Evolutionary conservation across 805 yeast genomes (phyloP).

Genomic region (Candida silvicultrix): DNA sequence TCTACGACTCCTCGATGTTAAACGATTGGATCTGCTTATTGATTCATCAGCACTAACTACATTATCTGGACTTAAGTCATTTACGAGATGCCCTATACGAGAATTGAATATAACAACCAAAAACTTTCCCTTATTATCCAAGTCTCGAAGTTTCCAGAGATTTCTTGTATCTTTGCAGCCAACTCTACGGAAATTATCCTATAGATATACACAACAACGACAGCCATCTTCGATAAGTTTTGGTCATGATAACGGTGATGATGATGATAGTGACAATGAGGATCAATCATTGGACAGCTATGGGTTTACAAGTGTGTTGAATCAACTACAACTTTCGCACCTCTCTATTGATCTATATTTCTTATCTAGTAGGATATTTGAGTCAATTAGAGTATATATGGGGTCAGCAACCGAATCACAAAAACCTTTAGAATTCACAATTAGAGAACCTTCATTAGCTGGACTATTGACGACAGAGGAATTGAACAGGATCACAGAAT

Average conservation of each 20-base stretch:
- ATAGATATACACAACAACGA: not conserved
- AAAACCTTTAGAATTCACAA: slow-evolving; percentile 2
- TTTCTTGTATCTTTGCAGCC: not conserved
- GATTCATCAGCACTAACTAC: not conserved
- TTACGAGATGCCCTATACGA: slow-evolving; percentile 1
- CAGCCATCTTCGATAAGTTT: not conserved
- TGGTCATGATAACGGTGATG: not conserved
- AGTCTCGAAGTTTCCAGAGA: not conserved
- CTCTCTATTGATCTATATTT: not conserved
- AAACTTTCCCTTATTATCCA: not conserved
- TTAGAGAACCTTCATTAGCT: slow-evolving; percentile 12
- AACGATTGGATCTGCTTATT: slow-evolving; percentile 10
- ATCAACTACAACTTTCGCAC: not conserved
- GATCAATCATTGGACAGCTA: not conserved
- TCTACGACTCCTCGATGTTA: not conserved
- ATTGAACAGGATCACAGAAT: not conserved
- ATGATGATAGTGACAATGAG: too few relatives aligned
- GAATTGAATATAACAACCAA: slow-evolving; percentile 8
- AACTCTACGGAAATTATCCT: slow-evolving; percentile 1
- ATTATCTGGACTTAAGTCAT: not conserved
- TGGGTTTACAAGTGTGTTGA: not conserved
- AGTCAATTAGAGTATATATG: not conserved
- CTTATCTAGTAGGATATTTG: not conserved
- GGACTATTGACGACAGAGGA: slow-evolving; percentile 6
- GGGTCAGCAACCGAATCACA: not conserved